phyloP scores from a whole-genome alignment of 768 basidiomycete genomes.

The Lentinula lateritia region DNA sequence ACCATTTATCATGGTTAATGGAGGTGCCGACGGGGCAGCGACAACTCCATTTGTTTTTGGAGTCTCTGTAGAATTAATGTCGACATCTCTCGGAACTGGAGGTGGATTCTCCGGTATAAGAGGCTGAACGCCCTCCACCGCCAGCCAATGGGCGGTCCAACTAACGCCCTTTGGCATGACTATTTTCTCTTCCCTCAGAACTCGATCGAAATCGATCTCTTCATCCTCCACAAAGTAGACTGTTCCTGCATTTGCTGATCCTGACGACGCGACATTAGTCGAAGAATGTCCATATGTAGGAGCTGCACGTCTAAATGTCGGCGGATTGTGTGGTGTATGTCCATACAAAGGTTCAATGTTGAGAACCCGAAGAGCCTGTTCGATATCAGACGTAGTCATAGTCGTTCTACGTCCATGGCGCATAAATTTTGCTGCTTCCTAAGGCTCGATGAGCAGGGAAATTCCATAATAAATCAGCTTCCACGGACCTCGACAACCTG shows the following conservation, averaged over 20 bases:
- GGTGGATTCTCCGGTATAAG: constrained; percentile 95
- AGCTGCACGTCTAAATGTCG: constrained; percentile 55
- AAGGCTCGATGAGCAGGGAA: constrained; percentile 4
- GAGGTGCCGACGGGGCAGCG: constrained; percentile 16
- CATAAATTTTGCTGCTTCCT: constrained; percentile 96
- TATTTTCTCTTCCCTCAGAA: constrained; percentile 83
- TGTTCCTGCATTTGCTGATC: constrained; percentile 41
- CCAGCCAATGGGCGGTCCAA: constrained; percentile 97
- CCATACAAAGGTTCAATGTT: constrained; percentile 97
- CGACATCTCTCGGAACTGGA: constrained; percentile 57
- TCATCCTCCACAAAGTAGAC: constrained; percentile 96
- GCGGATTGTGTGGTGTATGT: constrained; percentile 62
- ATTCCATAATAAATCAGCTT: background rate
- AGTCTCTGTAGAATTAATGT: constrained; percentile 25
- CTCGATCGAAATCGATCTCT: constrained; percentile 93
- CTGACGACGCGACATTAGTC: background rate
- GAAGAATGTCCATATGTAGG: constrained; percentile 41
- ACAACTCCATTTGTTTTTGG: constrained; percentile 20
- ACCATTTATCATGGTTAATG: constrained; percentile 16
- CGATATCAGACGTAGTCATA: constrained; percentile 85
- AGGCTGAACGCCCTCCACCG: constrained; percentile 96
- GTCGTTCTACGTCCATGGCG: constrained; percentile 89
- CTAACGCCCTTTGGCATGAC: constrained; percentile 72
- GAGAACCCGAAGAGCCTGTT: constrained; percentile 87
- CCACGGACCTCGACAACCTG: constrained; percentile 81